Percentiles rank a stretch among this genome's conserved stretches.
Evolutionary conservation across 2,329 filamentous ascomycete genomes (phyloP).

Genomic region (Incumbomyces delicatus): DNA sequence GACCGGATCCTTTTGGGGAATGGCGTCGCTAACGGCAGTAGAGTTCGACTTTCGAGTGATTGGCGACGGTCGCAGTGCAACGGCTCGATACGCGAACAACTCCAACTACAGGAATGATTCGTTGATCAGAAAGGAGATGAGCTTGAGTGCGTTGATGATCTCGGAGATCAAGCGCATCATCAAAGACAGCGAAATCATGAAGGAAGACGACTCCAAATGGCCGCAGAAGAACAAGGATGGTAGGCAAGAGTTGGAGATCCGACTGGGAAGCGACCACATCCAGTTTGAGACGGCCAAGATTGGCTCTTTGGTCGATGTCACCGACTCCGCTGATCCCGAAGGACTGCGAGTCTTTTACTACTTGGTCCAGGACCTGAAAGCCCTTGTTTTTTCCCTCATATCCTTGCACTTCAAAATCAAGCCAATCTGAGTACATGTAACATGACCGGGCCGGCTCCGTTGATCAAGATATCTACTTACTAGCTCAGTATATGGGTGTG

Average conservation of each 20-base stretch:
- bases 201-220: constrained; percentile 98
- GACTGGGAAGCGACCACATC: constrained; percentile 88
- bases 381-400: constrained; percentile 90
- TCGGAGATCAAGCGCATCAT: constrained; percentile 96
- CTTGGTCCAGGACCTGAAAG: constrained; percentile 92
- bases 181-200: constrained; percentile 93
- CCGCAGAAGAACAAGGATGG: constrained; percentile 99
- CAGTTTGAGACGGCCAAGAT: constrained; percentile 99
- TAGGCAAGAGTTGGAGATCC: constrained; percentile 89
- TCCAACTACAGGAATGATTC: constrained; percentile 99
- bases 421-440: constrained; percentile 34
- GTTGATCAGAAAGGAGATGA: constrained; percentile 99
- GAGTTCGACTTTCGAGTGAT: constrained; percentile 95
- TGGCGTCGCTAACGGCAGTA: constrained; percentile 30
- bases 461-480: no score
- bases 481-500: no score
- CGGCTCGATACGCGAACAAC: constrained; percentile 96
- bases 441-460: no score
- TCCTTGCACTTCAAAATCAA: constrained; percentile 88
- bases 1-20: constrained; percentile 1
- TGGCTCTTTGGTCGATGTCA: constrained; percentile 90
- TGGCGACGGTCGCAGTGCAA: constrained; percentile 84
- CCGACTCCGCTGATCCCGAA: constrained; percentile 90
- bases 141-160: constrained; percentile 80
- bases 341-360: constrained; percentile 97